Evolutionary conservation across 139 green algal species (phyloP), one percentile per base, ranked within the genome.

Genomic region (Microglena sp.): DNA sequence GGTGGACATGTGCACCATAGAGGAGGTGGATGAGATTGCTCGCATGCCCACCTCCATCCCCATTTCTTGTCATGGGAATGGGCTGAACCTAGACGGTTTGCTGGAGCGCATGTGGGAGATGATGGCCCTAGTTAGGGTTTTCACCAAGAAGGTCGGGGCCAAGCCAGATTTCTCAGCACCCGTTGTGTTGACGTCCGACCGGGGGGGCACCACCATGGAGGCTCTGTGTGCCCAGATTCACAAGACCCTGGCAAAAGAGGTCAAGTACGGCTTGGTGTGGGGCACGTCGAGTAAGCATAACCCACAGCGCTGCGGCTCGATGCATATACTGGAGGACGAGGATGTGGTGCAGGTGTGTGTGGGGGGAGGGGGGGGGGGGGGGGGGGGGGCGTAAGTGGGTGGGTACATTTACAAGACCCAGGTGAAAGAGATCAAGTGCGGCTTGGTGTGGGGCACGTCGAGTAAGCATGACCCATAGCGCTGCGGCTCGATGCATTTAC

Each of bases 251-350:
- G 34, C 83, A 2, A 66, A 79, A 15, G 77, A 96, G 73, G 87
- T 97, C 67, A 92, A 92, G 62, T 98, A 99, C 73, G 91, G 87
- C 4, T 75, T 97, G 31, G 91, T 97, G 57, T 99, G 94, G 92
- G 94, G 94, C 31, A 82, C 65, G 24, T 88, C 69, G 65, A 80
- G 86, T 58, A 99, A 99, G 80, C 94, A 99, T 81, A 89, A 88
- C 58, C 93, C 94, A 28, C 93, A 98, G 76, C 76, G 91, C 68
- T 96, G 64, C 26, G 73, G 70, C 1, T 65, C 78, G 26, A 66
- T 32, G 4, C 84, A 93, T 61, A 45, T 71, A 30, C 73, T 91
- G 45, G 58, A 75, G 21, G 84, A 88, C 44, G 79, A 90, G 58
- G 78, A 88, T 58, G 77, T 85, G 32, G 76, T 86, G 4, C 46